Conservation (phyloP, 345 rosid species). For the Nasturtium officinale region DNA sequence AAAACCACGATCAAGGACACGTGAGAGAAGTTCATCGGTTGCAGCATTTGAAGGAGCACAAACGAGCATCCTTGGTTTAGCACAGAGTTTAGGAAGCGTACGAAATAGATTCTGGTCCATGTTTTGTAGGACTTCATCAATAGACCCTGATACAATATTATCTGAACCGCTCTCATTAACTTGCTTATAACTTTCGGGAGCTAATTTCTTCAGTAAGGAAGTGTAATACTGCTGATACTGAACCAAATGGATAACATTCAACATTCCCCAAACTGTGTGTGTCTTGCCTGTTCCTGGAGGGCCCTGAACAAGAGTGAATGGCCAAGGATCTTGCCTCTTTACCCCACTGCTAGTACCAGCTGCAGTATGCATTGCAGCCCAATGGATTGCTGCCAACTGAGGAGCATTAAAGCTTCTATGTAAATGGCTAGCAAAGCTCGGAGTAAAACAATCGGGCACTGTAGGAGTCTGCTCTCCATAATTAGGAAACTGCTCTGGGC, state of each 20-base stretch:
- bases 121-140: constrained; percentile 98
- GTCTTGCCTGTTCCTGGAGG: constrained; percentile 99
- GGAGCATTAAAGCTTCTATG: constrained; percentile 85
- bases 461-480: constrained; percentile 90
- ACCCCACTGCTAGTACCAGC: constrained; percentile 92
- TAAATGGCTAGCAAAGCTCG: constrained; percentile 73
- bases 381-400: constrained; percentile 90
- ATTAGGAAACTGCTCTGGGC: constrained; percentile 90
- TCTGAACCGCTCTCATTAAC: constrained; percentile 72
- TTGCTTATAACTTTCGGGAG: constrained; percentile 96
- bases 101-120: constrained; percentile 97
- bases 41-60: constrained; percentile 99
- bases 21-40: constrained; percentile 95
- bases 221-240: constrained; percentile 98
- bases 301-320: constrained; percentile 98
- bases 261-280: constrained; percentile 99
- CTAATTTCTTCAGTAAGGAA: constrained; percentile 89
- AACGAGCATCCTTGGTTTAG: constrained; percentile 96
- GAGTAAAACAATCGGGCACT: constrained; percentile 95
- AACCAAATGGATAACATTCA: constrained; percentile 98
- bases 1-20: constrained; percentile 98
- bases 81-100: constrained; percentile 92
- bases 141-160: constrained; percentile 69
- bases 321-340: constrained; percentile 98
- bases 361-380: constrained; percentile 99